phyloP scores from a whole-genome alignment of 768 basidiomycete species.

The Pilatotrama ljubarskyi region DNA sequence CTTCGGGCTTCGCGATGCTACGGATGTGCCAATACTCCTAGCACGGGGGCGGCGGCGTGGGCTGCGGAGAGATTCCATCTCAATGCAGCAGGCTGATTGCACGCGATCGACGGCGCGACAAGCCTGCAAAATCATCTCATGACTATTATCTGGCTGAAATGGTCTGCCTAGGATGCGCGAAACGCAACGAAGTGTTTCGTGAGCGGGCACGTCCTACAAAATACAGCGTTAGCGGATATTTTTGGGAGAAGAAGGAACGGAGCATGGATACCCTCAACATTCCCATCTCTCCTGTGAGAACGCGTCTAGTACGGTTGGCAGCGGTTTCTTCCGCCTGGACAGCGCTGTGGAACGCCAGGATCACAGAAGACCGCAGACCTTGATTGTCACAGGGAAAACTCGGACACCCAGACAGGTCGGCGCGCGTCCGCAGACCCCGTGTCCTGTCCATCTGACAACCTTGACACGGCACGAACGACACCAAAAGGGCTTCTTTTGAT shows the following conservation, averaged over 20 bases:
- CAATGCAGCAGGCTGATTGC: neutral
- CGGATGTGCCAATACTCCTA: neutral
- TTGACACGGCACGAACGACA: constrained; percentile 5
- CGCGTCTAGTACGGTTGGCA: neutral
- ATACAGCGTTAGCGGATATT: constrained; percentile 3
- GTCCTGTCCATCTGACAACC: constrained; percentile 20
- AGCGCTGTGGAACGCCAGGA: constrained; percentile 1
- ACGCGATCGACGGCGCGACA: neutral
- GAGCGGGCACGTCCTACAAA: neutral
- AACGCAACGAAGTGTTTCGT: neutral
- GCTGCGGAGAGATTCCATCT: constrained; percentile 2
- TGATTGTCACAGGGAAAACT: constrained; percentile 9
- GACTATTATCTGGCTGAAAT: neutral
- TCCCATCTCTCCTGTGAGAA: constrained; percentile 7
- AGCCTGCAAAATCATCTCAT: neutral
- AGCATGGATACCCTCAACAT: constrained; percentile 6
- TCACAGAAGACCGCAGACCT: constrained; percentile 4
- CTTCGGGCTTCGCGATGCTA: constrained; percentile 11
- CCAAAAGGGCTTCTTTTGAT: constrained; percentile 2
- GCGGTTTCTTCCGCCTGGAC: neutral
- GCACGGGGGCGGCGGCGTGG: neutral
- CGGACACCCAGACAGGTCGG: constrained; percentile 11
- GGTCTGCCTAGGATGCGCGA: too few relatives aligned
- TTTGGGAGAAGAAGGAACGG: neutral
- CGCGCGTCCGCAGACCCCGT: constrained; percentile 9